Conservation (phyloP, 2,329 filamentous ascomycete species). For the Corynespora cassiicola region DNA sequence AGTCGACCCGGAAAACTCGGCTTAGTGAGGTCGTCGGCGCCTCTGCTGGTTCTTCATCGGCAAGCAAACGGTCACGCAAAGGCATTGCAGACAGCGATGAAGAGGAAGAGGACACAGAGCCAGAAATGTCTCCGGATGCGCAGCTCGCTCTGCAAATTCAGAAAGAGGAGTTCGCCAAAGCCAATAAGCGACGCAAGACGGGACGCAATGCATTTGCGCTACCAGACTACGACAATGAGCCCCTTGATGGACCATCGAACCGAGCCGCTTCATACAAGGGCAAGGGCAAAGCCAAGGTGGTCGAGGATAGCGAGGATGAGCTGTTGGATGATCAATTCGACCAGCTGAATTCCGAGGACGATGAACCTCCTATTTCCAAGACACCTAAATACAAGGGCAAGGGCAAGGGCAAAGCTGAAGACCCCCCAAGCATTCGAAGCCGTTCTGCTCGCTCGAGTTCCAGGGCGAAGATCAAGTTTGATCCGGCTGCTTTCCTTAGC, state of each 20-base stretch:
- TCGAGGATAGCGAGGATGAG: slow-evolving; percentile 11
- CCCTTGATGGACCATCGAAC: slow-evolving; percentile 9
- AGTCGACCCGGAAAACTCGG: slow-evolving; percentile 31
- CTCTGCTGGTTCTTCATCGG: slow-evolving; percentile 19
- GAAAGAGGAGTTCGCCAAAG: slow-evolving; percentile 54
- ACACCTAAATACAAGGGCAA: slow-evolving; percentile 23
- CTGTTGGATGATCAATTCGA: too few relatives aligned
- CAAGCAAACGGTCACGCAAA: slow-evolving; percentile 31
- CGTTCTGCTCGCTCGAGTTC: slow-evolving; percentile 27
- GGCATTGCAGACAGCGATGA: slow-evolving; percentile 33
- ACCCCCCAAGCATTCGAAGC: slow-evolving; percentile 15
- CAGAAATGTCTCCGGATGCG: slow-evolving; percentile 53
- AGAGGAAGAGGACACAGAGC: slow-evolving; percentile 35
- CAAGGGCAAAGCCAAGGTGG: slow-evolving; percentile 19
- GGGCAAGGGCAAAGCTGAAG: slow-evolving; percentile 30
- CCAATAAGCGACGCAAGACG: slow-evolving; percentile 45
- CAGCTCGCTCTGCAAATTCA: slow-evolving; percentile 65
- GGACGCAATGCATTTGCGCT: slow-evolving; percentile 15
- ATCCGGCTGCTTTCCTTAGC: slow-evolving; percentile 22
- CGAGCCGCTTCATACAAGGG: slow-evolving; percentile 21
- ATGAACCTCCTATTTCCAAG: slow-evolving; percentile 1
- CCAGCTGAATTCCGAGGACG: slow-evolving; percentile 30
- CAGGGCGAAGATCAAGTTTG: slow-evolving; percentile 19
- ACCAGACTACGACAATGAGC: slow-evolving; percentile 41
- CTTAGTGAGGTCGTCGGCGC: slow-evolving; percentile 23